phyloP scores from a whole-genome alignment of 2,329 filamentous ascomycete genomes.

The Fusarium oligoseptatum region DNA sequence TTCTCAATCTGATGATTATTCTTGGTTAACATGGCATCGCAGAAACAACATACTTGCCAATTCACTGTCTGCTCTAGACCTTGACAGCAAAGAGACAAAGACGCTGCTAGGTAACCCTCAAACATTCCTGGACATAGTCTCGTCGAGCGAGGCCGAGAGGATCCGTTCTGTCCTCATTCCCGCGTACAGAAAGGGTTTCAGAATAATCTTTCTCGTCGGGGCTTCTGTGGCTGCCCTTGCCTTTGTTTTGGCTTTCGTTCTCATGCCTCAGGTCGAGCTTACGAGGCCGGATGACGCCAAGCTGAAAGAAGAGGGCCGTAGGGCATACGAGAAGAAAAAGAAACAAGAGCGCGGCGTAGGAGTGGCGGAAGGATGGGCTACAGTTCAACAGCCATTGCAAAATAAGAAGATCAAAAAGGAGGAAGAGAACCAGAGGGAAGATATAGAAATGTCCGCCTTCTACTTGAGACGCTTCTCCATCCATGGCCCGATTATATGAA shows the following conservation, averaged over 20 bases:
- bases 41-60: conserved; percentile 55
- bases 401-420: too few relatives aligned
- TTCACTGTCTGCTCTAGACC: conserved; percentile 45
- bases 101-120: conserved; percentile 52
- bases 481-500: too few relatives aligned
- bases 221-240: conserved; percentile 52
- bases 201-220: conserved; percentile 55
- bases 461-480: too few relatives aligned
- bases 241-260: conserved; percentile 54
- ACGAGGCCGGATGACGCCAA: conserved; percentile 53
- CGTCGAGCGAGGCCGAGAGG: conserved; percentile 45
- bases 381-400: too few relatives aligned
- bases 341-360: not conserved
- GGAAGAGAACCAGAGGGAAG: too few relatives aligned
- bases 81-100: conserved; percentile 41
- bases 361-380: too few relatives aligned
- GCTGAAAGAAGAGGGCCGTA: conserved; percentile 53
- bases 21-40: not conserved
- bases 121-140: conserved; percentile 48
- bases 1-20: not conserved
- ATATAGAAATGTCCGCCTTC: too few relatives aligned
- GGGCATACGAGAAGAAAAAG: conserved; percentile 35
- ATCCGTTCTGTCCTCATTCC: conserved; percentile 52
- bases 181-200: conserved; percentile 53
- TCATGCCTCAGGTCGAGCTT: conserved; percentile 58